Evolutionary conservation across 1,139 yeast species (phyloP).

Genomic region (Diutina siamensis): DNA sequence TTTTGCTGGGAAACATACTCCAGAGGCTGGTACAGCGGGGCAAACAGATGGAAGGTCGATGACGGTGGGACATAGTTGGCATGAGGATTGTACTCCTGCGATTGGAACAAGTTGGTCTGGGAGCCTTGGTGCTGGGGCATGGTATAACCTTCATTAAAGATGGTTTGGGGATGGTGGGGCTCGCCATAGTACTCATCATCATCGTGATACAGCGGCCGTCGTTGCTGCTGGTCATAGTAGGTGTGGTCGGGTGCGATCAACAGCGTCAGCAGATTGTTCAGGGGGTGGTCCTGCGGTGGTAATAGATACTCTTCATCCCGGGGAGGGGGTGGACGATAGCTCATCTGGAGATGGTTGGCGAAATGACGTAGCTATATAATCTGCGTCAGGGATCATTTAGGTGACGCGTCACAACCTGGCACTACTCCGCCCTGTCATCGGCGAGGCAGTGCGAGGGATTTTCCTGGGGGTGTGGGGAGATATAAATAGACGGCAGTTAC

Average conservation of each 20-base stretch:
- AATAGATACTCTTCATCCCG: not conserved
- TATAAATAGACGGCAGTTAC: not conserved
- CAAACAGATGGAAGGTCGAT: not conserved
- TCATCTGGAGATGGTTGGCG: too few species aligned
- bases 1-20: not conserved
- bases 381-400: not conserved
- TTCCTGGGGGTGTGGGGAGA: not conserved
- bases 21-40: constrained; percentile 3
- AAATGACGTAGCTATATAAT: too few species aligned
- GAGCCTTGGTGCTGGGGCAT: not conserved
- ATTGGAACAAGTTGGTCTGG: not conserved
- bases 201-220: constrained; percentile 3
- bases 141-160: not conserved
- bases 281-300: not conserved
- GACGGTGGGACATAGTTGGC: not conserved
- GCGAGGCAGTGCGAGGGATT: not conserved
- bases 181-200: constrained; percentile 1
- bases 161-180: not conserved
- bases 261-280: not conserved
- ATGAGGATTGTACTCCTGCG: not conserved
- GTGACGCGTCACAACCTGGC: not conserved
- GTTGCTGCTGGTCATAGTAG: not conserved
- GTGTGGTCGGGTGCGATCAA: not conserved
- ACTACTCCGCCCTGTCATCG: not conserved
- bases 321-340: constrained; percentile 5